Evolutionary conservation across 2,329 filamentous ascomycete genomes (phyloP).

Genomic region (Phaeoacremonium minimum): DNA sequence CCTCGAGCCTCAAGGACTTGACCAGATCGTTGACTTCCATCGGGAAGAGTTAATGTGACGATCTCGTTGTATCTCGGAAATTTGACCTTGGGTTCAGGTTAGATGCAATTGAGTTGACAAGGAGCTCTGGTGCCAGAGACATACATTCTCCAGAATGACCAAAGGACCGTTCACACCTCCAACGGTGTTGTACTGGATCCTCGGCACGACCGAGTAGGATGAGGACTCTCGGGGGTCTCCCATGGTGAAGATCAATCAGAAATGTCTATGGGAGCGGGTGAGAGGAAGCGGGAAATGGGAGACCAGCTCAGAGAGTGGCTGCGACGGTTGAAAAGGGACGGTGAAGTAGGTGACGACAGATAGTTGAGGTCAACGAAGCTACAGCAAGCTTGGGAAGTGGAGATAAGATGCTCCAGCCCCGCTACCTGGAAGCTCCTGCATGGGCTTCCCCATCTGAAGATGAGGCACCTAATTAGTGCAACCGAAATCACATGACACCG

Average conservation of each 20-base stretch:
- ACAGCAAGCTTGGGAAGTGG: too few species aligned
- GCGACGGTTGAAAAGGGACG: slow-evolving; percentile 8
- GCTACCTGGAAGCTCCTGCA: too few species aligned
- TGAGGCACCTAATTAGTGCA: too few species aligned
- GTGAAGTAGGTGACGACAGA: too few species aligned
- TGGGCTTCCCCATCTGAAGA: too few species aligned
- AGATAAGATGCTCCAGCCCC: too few species aligned
- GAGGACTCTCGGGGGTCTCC: slow-evolving; percentile 54
- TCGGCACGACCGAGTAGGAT: slow-evolving; percentile 55
- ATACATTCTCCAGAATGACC: slow-evolving; percentile 93
- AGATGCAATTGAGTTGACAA: slow-evolving; percentile 6
- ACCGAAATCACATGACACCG: too few species aligned
- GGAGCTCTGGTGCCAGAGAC: slow-evolving; percentile 27
- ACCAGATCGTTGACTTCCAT: slow-evolving; percentile 89
- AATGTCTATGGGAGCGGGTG: slow-evolving; percentile 4
- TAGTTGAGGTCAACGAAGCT: slow-evolving; percentile 10
- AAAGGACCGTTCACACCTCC: slow-evolving; percentile 96
- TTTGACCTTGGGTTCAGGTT: slow-evolving; percentile 71
- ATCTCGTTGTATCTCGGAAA: slow-evolving; percentile 97
- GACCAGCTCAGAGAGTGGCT: slow-evolving; percentile 9
- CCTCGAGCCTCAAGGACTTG: slow-evolving; percentile 98
- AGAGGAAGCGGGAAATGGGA: slow-evolving; percentile 8
- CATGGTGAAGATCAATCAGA: too few species aligned
- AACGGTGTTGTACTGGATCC: slow-evolving; percentile 94
- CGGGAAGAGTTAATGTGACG: slow-evolving; percentile 88